Base-by-base conservation (phyloP, 1,284 basidiomycete species). In the Moesziomyces sp. region DNA sequence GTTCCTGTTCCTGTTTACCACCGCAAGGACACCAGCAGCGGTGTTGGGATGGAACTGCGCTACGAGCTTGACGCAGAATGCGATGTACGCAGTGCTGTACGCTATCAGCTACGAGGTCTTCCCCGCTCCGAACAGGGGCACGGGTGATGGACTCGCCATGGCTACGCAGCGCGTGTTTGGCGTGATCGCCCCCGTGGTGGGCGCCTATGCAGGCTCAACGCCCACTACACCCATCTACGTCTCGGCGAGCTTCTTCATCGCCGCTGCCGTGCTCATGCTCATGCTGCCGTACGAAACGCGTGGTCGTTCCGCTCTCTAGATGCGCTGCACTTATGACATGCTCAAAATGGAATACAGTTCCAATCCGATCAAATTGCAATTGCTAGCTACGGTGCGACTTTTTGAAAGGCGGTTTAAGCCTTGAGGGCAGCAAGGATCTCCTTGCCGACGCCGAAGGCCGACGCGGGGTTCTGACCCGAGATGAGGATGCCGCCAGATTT, bases 31-130 rank as follows among this genome's bases (percentile, higher is more conserved):
- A 54, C 89, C 89, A 11, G 81, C 84, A 65, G 87, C 88, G 30
- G 86, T 91, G 38, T 85, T 92, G 23, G 90, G 89, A 30, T 91
- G 89, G 90, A 91, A 91, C 79, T 91, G 90, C 74, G 86, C 87
- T 0, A 87, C 86, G 21, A 87, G 86, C 21, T 81, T 90, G 78
- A 88, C 87, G 11, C 85, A 88, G 85, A 87, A 85, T 62, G 87
- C 90, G 34, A 91, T 91, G 90, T 91, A 91, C 74, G 90, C 89
- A 13, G 89, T 91, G 5, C 82, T 91, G 13, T 92, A 91, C 68
- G 89, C 89, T 11, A 73, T 81, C 53, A 80, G 75, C 28, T 90
- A 90, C 19, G 90, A 92, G 81, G 86, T 91, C 10, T 91, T 92
- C 80, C 90, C 91, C 0, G 88, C 90, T 10, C 90, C 89, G 67